Conservation (phyloP, 2,329 filamentous ascomycete genomes). For the Neopestalotiopsis clavispora region DNA sequence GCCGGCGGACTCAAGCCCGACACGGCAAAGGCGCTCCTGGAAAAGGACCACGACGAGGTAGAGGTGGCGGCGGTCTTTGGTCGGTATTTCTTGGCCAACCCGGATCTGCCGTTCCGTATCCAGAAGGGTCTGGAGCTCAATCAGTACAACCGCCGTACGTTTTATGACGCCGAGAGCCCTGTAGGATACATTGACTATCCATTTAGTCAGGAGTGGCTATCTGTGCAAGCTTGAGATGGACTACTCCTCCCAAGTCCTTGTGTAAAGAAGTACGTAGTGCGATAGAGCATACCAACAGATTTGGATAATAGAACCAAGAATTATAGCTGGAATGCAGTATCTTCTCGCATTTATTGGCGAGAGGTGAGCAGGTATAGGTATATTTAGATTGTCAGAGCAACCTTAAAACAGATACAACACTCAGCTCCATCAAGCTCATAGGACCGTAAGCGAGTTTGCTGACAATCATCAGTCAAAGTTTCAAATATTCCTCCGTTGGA, state of each 20-base stretch:
- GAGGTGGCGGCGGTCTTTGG: slow-evolving; percentile 41
- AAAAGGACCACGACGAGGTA: slow-evolving; percentile 34
- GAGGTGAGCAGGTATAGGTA: too few species aligned
- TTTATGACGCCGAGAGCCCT: slow-evolving; percentile 21
- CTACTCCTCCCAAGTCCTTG: not conserved
- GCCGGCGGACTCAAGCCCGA: slow-evolving; percentile 38
- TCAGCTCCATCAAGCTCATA: too few species aligned
- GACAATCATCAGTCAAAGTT: not conserved
- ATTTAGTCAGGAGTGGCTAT: slow-evolving; percentile 32
- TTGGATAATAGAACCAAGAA: not conserved
- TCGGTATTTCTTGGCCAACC: slow-evolving; percentile 37
- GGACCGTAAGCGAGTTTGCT: not conserved
- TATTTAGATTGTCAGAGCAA: too few species aligned
- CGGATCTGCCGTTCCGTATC: slow-evolving; percentile 34
- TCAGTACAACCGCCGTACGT: slow-evolving; percentile 31
- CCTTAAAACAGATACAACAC: too few species aligned
- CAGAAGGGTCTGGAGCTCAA: slow-evolving; percentile 32
- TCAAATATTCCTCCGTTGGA: too few species aligned
- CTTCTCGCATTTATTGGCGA: too few species aligned
- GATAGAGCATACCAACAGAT: not conserved
- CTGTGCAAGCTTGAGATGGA: not conserved
- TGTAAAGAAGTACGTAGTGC: not conserved
- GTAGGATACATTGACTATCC: slow-evolving; percentile 45
- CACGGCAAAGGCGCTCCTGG: slow-evolving; percentile 32
- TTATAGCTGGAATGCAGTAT: too few species aligned